These are phyloP conservation scores for Phytophthora multivora DNA, from an alignment of 352 stramenopile species.

Conservation along the genomic window DNA sequence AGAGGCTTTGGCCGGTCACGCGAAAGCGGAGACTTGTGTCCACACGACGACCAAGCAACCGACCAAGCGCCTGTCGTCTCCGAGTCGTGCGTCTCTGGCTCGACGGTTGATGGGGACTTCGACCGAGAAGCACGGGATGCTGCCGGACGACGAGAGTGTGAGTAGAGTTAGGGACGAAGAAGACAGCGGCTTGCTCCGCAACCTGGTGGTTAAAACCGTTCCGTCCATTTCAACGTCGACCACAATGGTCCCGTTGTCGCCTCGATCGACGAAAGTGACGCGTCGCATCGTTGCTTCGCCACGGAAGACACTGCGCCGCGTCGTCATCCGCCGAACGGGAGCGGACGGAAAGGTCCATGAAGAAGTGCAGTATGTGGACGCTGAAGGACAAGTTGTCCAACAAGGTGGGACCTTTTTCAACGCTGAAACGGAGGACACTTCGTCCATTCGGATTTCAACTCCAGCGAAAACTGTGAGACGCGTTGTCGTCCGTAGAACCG, in stretches of 20 bases:
- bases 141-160: conserved; percentile 9
- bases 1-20: not conserved
- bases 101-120: conserved; percentile 12
- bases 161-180: conserved; percentile 3
- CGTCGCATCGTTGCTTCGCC: conserved; percentile 26
- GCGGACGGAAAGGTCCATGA: conserved; percentile 23
- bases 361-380: conserved; percentile 28
- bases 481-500: conserved; percentile 19
- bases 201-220: conserved; percentile 31
- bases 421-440: not conserved
- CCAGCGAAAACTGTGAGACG: conserved; percentile 12
- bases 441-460: conserved; percentile 4
- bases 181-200: conserved; percentile 11
- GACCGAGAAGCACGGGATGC: conserved; percentile 13
- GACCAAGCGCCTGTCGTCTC: conserved; percentile 40
- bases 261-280: conserved; percentile 21
- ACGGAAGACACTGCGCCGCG: conserved; percentile 28
- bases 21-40: not conserved
- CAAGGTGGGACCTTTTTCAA: conserved; percentile 16
- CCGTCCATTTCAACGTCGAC: conserved; percentile 8
- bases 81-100: conserved; percentile 34
- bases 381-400: conserved; percentile 17
- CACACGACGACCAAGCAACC: conserved; percentile 22
- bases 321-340: conserved; percentile 20
- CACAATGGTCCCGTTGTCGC: conserved; percentile 17